Conservation (phyloP, 371 early-diverging fungal species). For the Mortierella sp. region DNA sequence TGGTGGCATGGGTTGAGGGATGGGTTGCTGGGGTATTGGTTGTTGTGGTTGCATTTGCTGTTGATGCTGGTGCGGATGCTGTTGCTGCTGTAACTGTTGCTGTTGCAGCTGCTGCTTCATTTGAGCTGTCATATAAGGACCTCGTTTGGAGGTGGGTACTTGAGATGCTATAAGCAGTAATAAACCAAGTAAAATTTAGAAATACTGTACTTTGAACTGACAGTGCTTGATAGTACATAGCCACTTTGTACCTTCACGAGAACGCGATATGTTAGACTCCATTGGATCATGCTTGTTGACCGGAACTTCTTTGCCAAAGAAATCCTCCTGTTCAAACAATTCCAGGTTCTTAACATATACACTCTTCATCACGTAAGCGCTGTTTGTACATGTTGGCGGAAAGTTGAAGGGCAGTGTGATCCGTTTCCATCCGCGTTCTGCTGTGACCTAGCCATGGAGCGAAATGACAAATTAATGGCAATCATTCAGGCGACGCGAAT, state of each 20-base stretch:
- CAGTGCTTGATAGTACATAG: neutral
- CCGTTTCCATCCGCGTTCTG: constrained; percentile 84
- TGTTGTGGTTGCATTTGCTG: constrained; percentile 40
- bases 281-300: constrained; percentile 36
- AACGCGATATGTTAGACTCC: constrained; percentile 44
- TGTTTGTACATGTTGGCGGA: constrained; percentile 88
- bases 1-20: constrained; percentile 37
- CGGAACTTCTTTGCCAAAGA: constrained; percentile 59
- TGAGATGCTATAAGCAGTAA: constrained; percentile 23
- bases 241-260: constrained; percentile 31
- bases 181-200: neutral
- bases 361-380: constrained; percentile 83
- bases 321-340: constrained; percentile 66
- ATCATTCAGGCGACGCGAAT: neutral
- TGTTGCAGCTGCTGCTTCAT: constrained; percentile 38
- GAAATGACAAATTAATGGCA: constrained; percentile 3
- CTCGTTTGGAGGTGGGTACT: constrained; percentile 35
- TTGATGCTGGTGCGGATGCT: constrained; percentile 32
- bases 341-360: constrained; percentile 79
- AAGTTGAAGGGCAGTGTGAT: constrained; percentile 83
- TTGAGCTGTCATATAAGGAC: constrained; percentile 38
- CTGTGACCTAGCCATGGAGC: constrained; percentile 67
- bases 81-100: constrained; percentile 34
- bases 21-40: constrained; percentile 22
- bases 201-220: neutral